Base-by-base conservation (phyloP, 2,329 filamentous ascomycete species). In the Cadophora sp. region DNA sequence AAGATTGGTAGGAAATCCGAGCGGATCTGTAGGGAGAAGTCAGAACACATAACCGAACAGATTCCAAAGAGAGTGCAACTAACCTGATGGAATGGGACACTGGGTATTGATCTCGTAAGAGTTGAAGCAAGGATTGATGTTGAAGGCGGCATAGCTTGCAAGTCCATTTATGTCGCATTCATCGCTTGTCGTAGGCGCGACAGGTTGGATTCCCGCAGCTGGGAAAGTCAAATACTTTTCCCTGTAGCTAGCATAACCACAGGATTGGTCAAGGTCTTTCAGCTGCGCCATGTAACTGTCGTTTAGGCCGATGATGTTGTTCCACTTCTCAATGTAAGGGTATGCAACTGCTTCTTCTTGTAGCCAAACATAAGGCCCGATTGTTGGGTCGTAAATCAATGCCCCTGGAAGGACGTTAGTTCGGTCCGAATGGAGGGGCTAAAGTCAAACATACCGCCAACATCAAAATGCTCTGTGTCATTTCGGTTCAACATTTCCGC, bases 401-500 rank as follows among this genome's bases (percentile, higher is more conserved):
- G 72, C 73, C 8, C 72, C 70, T 72, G 33, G 3, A 30, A 18
- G 14, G 7, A 20, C 41, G 18, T 36, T 56, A 36, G 9, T 24
- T 58, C n/a, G n/a, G 45, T 14, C 33, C 24, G 2, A 22, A 5
- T 39, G 43, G 22, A 7, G 20, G 13, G 16, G 8, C 7, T 30
- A 18, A 16, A 20, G 5, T 16, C 4, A 14, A 16, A 75, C 67
- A 85, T 79, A 67, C 84, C 85, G 24, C 79, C 80, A 1, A 87
- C 72, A 71, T 87, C 82, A 76, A 82, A 86, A 76, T 85, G 81
- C 16, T 82, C 78, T 3, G 78, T 79, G 68, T 84, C 78, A 45
- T 81, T 81, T 67, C 73, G 61, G 75, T 83, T 78, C 53, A 87
- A 78, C 77, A 87, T 84, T 6, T 81, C 81, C 41, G 83, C 81